A percentile compares a stretch with the other conserved stretches of the same genome.
phyloP scores from a whole-genome alignment of 768 basidiomycete species.

The Tremella fuciformis region DNA sequence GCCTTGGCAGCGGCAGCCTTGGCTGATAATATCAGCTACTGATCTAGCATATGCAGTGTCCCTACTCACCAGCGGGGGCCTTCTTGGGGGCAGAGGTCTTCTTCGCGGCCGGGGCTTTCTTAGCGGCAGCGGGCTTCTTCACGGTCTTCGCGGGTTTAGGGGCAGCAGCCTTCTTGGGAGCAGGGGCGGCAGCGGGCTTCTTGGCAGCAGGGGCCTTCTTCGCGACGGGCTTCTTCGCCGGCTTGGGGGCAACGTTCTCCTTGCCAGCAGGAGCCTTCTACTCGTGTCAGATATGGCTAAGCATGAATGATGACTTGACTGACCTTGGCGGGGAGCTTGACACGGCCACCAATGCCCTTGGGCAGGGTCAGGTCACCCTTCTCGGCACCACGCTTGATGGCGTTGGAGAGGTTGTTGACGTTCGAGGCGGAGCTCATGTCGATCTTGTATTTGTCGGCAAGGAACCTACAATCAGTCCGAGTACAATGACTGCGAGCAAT shows the following conservation, averaged over 20 bases:
- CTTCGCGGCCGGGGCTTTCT: conserved; percentile 45
- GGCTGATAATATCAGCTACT: conserved; percentile 19
- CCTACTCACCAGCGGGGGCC: conserved; percentile 31
- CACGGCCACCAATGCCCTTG: conserved; percentile 63
- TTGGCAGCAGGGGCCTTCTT: conserved; percentile 36
- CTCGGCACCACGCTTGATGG: conserved; percentile 76
- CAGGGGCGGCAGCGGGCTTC: conserved; percentile 49
- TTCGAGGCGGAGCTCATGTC: conserved; percentile 73
- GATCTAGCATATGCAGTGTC: not conserved
- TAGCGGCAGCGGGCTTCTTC: conserved; percentile 40
- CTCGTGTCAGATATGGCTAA: conserved; percentile 11
- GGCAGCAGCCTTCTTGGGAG: conserved; percentile 47
- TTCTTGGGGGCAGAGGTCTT: conserved; percentile 46
- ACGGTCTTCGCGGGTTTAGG: conserved; percentile 56
- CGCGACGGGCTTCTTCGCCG: conserved; percentile 37
- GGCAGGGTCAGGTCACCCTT: conserved; percentile 80
- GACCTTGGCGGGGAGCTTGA: conserved; percentile 51
- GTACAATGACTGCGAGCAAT: not conserved
- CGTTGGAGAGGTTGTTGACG: conserved; percentile 71
- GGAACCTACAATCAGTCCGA: conserved; percentile 59
- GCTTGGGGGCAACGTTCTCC: conserved; percentile 47
- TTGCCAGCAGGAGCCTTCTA: conserved; percentile 43
- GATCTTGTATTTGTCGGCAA: conserved; percentile 78
- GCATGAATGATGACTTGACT: conserved; percentile 9
- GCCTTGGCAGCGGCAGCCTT: conserved; percentile 52